Conservation (phyloP, 768 basidiomycete species). For the Mycena haematopus region DNA sequence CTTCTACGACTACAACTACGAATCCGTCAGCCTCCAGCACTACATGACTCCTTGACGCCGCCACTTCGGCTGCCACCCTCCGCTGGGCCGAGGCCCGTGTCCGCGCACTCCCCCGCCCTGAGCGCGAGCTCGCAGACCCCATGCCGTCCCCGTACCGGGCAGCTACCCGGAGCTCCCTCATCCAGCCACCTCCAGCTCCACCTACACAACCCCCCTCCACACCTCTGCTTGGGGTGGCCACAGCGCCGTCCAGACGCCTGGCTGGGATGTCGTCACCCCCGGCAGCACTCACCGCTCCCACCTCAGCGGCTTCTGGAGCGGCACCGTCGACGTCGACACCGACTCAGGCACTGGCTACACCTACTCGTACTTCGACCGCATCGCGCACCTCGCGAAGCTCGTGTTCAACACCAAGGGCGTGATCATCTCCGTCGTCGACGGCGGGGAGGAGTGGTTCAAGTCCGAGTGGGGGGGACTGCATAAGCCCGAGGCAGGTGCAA, state of each 20-base stretch:
- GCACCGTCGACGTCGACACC: slow-evolving; percentile 69
- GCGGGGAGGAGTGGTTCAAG: slow-evolving; percentile 91
- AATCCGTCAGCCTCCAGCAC: slow-evolving; percentile 15
- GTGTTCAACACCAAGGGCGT: slow-evolving; percentile 93
- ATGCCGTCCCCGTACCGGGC: slow-evolving; percentile 75
- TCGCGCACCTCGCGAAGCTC: slow-evolving; percentile 89
- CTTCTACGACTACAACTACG: slow-evolving; percentile 19
- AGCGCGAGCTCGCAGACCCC: slow-evolving; percentile 90
- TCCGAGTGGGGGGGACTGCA: slow-evolving; percentile 70
- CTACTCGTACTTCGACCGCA: slow-evolving; percentile 74
- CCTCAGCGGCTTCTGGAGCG: slow-evolving; percentile 78
- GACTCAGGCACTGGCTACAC: not conserved
- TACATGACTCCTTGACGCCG: slow-evolving; percentile 55
- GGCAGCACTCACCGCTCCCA: slow-evolving; percentile 60
- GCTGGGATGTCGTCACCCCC: slow-evolving; percentile 47
- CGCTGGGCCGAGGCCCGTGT: slow-evolving; percentile 86
- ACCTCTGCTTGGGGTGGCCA: not conserved
- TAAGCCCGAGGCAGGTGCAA: too few species aligned
- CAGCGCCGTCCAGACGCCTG: slow-evolving; percentile 21
- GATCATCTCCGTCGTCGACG: slow-evolving; percentile 82
- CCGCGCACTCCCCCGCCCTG: slow-evolving; percentile 86
- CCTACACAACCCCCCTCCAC: not conserved
- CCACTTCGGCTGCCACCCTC: slow-evolving; percentile 79
- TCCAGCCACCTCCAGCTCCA: not conserved
- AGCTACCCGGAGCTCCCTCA: slow-evolving; percentile 49